Evolutionary conservation across 169 alveolate genomes (phyloP).

Genomic region (Toxoplasma gondii): DNA sequence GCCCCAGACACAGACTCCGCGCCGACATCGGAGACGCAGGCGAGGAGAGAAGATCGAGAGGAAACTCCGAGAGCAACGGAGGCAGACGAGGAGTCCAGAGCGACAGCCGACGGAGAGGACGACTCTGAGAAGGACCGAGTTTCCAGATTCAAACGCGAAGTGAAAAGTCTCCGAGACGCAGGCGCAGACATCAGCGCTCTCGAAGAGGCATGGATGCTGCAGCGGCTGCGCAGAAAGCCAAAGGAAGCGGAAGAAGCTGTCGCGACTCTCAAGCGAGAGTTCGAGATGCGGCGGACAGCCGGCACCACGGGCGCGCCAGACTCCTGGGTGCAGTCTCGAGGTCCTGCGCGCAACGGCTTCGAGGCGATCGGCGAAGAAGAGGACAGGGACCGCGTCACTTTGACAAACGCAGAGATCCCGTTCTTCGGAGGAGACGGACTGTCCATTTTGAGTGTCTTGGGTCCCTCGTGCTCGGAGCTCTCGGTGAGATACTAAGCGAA

Average conservation of each 20-base stretch:
- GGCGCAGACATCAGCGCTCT: background rate
- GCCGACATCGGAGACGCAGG: no score
- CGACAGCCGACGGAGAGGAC: background rate
- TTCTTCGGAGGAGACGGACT: background rate
- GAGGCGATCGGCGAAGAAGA: background rate
- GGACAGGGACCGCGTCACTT: background rate
- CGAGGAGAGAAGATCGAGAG: no score
- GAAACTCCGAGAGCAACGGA: no score
- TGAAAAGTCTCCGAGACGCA: background rate
- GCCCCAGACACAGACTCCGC: background rate
- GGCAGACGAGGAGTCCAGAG: no score
- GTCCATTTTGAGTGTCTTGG: background rate
- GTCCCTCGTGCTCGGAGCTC: no score
- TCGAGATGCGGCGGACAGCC: background rate
- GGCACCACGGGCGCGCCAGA: background rate
- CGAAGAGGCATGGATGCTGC: background rate
- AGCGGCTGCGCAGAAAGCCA: background rate
- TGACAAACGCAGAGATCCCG: background rate
- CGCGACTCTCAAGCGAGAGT: background rate
- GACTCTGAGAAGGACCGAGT: background rate
- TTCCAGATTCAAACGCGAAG: background rate
- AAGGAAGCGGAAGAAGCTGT: background rate
- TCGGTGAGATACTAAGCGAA: no score
- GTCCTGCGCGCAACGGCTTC: background rate
- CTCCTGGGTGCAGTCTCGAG: background rate